phyloP scores from a whole-genome alignment of 2,329 filamentous ascomycete species.

The Stachybotrys echinatus region DNA sequence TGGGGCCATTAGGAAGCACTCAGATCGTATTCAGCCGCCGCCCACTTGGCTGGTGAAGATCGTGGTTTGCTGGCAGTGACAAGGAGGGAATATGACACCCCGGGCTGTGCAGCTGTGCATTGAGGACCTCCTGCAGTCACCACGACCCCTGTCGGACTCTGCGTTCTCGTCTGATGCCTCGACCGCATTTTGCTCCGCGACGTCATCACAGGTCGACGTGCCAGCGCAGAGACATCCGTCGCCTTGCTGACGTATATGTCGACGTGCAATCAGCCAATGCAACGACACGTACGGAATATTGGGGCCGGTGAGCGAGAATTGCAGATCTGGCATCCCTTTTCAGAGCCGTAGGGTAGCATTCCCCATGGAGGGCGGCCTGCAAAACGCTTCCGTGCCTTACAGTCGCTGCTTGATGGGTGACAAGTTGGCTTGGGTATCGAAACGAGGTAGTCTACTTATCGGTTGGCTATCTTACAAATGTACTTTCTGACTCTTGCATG shows the following conservation, averaged over 20 bases:
- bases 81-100: neutral
- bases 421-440: neutral
- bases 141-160: neutral
- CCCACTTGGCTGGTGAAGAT: neutral
- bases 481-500: too few relatives aligned
- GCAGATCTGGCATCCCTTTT: neutral
- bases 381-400: neutral
- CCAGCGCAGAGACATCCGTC: neutral
- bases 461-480: too few relatives aligned
- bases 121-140: neutral
- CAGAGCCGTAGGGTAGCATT: neutral
- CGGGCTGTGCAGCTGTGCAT: neutral
- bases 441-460: too few relatives aligned
- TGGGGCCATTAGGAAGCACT: neutral
- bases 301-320: neutral
- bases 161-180: neutral
- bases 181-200: slow-evolving; percentile 4
- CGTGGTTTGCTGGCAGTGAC: neutral
- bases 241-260: neutral
- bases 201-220: slow-evolving; percentile 9
- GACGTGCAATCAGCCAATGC: too few relatives aligned
- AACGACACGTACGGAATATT: neutral
- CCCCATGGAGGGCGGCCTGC: neutral
- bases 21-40: neutral
- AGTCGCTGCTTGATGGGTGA: neutral